Conservation (phyloP, 2,329 filamentous ascomycete genomes). For the Mycosphaerella sp. region DNA sequence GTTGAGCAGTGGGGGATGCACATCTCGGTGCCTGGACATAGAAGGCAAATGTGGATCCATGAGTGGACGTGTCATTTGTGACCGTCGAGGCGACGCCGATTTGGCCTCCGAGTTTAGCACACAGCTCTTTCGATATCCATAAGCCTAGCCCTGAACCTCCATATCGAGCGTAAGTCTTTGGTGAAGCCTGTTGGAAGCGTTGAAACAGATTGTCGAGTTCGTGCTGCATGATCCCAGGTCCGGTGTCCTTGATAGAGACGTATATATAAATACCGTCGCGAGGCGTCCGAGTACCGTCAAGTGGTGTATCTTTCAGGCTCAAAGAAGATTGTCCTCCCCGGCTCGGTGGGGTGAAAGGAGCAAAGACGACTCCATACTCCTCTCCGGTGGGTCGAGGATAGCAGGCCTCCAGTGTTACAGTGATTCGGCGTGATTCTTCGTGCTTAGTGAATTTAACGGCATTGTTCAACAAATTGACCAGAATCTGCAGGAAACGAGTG, state of each 20-base stretch:
- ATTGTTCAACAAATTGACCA: constrained; percentile 28
- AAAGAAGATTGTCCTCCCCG: background rate
- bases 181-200: constrained; percentile 68
- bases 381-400: background rate
- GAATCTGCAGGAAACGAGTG: constrained; percentile 22
- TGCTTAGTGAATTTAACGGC: constrained; percentile 28
- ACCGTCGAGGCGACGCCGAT: constrained; percentile 56
- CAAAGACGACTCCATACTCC: constrained; percentile 2
- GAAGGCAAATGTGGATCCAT: constrained; percentile 61
- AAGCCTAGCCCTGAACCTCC: constrained; percentile 65
- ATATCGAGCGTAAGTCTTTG: constrained; percentile 61
- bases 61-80: constrained; percentile 34
- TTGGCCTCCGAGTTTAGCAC: constrained; percentile 62
- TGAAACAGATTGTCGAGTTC: constrained; percentile 69
- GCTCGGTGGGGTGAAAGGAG: background rate
- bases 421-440: constrained; percentile 30
- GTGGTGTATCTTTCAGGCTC: background rate
- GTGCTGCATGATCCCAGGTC: constrained; percentile 56
- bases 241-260: constrained; percentile 69
- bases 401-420: constrained; percentile 23
- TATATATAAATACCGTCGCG: constrained; percentile 49
- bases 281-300: no score
- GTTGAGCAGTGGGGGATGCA: constrained; percentile 26
- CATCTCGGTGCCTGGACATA: constrained; percentile 57
- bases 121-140: constrained; percentile 61